Conservation (phyloP, 1,284 basidiomycete genomes). For the Porodaedalea pini region DNA sequence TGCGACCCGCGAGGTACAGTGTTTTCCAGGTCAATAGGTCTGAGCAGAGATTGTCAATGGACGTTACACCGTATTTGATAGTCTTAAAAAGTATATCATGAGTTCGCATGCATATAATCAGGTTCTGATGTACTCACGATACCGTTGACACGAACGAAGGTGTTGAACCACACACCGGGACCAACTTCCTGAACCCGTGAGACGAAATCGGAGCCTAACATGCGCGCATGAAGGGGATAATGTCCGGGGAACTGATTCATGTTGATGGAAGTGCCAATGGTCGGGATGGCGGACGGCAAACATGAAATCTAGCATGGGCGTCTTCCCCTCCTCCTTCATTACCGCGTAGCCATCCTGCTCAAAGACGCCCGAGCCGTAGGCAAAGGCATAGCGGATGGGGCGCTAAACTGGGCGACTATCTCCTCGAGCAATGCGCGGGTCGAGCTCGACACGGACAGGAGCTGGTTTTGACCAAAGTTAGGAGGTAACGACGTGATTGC, state of each 20-base stretch:
- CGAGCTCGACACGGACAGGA: slow-evolving; percentile 70
- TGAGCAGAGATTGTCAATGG: slow-evolving; percentile 81
- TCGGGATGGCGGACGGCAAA: slow-evolving; percentile 89
- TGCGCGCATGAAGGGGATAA: slow-evolving; percentile 84
- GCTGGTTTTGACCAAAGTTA: slow-evolving; percentile 77
- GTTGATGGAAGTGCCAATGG: slow-evolving; percentile 95
- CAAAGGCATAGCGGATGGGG: slow-evolving; percentile 92
- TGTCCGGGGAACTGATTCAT: slow-evolving; percentile 86
- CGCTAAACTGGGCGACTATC: slow-evolving; percentile 73
- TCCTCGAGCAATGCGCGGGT: slow-evolving; percentile 74
- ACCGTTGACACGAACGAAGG: slow-evolving; percentile 80
- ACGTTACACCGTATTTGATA: slow-evolving; percentile 98
- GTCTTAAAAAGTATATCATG: slow-evolving; percentile 44
- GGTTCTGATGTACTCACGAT: slow-evolving; percentile 45
- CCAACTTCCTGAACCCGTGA: slow-evolving; percentile 73
- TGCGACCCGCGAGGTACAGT: slow-evolving; percentile 90
- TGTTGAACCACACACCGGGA: slow-evolving; percentile 95
- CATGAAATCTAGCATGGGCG: slow-evolving; percentile 92
- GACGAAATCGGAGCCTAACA: slow-evolving; percentile 77
- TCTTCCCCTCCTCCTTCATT: slow-evolving; percentile 32
- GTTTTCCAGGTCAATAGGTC: slow-evolving; percentile 93
- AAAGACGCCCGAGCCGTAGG: slow-evolving; percentile 93
- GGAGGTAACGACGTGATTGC: slow-evolving; percentile 57
- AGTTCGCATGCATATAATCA: slow-evolving; percentile 9
- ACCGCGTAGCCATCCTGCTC: slow-evolving; percentile 72